Evolutionary conservation across 176 grass and related monocot species (phyloP).

Genomic region (Ampelocalamus luodianensis): DNA sequence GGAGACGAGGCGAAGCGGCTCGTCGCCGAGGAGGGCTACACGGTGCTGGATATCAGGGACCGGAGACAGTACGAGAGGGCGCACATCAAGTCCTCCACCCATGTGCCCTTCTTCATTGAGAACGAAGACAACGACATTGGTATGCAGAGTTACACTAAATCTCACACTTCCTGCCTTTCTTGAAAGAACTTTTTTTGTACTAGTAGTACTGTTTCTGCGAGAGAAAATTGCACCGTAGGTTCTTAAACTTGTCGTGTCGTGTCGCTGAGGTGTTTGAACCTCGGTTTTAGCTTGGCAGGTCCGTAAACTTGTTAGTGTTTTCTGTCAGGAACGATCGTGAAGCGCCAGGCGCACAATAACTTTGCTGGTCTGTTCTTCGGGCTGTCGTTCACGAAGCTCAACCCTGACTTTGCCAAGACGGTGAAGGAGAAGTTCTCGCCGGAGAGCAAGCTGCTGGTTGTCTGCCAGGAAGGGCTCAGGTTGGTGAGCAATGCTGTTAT

Average conservation of each 20-base stretch:
- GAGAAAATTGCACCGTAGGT: not conserved
- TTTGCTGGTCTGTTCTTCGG: conserved; percentile 88
- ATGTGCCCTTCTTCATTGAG: conserved; percentile 81
- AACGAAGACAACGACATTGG: conserved; percentile 85
- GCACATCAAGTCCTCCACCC: conserved; percentile 67
- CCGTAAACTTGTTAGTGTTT: not conserved
- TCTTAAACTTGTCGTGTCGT: not conserved
- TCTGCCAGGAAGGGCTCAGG: conserved; percentile 96
- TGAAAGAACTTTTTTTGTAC: conserved; percentile 11
- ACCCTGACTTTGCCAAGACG: conserved; percentile 67
- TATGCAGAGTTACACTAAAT: conserved; percentile 15
- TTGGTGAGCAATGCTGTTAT: conserved; percentile 32
- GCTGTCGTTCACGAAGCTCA: conserved; percentile 74
- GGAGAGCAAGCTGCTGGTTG: conserved; percentile 74
- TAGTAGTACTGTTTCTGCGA: not conserved
- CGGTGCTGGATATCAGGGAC: conserved; percentile 85
- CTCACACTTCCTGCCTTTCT: not conserved
- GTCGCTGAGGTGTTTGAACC: not conserved
- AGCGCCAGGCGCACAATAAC: conserved; percentile 81
- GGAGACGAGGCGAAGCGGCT: conserved; percentile 88
- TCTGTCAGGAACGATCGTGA: conserved; percentile 73
- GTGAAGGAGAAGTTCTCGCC: conserved; percentile 71
- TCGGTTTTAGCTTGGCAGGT: not conserved
- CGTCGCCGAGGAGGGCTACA: conserved; percentile 73
- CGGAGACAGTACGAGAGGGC: conserved; percentile 72